Evolutionary conservation across 352 stramenopile genomes (phyloP).

Genomic region (Phytophthora cactorum): DNA sequence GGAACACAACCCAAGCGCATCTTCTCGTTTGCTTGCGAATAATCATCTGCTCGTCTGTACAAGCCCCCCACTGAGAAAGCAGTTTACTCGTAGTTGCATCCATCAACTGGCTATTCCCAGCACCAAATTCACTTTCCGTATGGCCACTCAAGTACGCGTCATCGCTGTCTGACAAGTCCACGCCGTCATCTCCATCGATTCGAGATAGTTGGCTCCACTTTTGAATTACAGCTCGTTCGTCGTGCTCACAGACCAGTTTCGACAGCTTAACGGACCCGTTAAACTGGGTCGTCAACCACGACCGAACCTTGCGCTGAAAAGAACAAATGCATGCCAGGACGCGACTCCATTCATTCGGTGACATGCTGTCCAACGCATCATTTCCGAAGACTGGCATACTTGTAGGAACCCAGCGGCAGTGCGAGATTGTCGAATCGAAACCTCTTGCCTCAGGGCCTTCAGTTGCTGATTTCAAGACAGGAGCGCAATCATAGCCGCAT

Average conservation of each 20-base stretch:
- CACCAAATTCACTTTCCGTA: neutral
- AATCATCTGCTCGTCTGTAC: constrained; percentile 73
- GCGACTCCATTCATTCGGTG: constrained; percentile 34
- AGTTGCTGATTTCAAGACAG: constrained; percentile 17
- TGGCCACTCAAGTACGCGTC: constrained; percentile 23
- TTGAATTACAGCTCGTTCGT: constrained; percentile 43
- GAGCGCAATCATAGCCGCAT: constrained; percentile 53
- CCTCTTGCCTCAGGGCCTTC: constrained; percentile 29
- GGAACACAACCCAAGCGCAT: constrained; percentile 86
- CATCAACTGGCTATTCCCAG: neutral
- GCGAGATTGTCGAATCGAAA: constrained; percentile 54
- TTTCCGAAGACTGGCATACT: constrained; percentile 69
- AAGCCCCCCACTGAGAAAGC: constrained; percentile 52
- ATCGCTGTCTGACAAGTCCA: constrained; percentile 32
- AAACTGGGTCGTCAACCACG: constrained; percentile 30
- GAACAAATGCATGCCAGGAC: constrained; percentile 35
- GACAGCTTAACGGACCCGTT: constrained; percentile 37
- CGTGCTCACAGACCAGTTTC: constrained; percentile 46
- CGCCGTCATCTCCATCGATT: constrained; percentile 38
- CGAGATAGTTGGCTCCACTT: constrained; percentile 36
- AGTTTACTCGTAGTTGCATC: constrained; percentile 30
- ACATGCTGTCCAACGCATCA: constrained; percentile 43
- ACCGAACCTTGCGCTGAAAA: constrained; percentile 53
- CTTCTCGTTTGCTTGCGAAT: constrained; percentile 70
- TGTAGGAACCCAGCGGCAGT: constrained; percentile 70